Percentiles rank a stretch among this genome's conserved stretches.
Conservation (phyloP, 2,329 filamentous ascomycete species). For the Pseudocercospora eumusae region DNA sequence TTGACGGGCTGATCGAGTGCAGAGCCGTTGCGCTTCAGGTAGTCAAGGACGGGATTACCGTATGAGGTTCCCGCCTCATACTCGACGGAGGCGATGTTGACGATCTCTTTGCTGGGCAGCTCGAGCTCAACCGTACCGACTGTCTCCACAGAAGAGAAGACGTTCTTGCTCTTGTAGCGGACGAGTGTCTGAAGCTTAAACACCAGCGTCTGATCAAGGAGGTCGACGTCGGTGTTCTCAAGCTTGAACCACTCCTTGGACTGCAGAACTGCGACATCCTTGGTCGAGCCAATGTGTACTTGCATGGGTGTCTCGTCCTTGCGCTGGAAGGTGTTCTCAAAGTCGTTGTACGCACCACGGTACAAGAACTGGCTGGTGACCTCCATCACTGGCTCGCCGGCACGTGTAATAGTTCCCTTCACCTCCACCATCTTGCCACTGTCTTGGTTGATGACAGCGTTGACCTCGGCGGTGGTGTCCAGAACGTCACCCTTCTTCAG, state of each 20-base stretch:
- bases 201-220: constrained; percentile 88
- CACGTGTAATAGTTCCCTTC: constrained; percentile 90
- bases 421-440: constrained; percentile 99
- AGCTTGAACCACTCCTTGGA: constrained; percentile 98
- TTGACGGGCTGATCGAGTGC: constrained; percentile 94
- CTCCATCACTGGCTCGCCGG: constrained; percentile 88
- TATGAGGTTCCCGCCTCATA: constrained; percentile 90
- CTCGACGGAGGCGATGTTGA: constrained; percentile 95
- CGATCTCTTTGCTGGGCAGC: constrained; percentile 93
- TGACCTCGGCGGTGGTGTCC: constrained; percentile 91
- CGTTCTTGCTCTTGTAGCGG: constrained; percentile 89
- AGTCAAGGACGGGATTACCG: constrained; percentile 95
- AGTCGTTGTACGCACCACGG: constrained; percentile 88
- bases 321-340: constrained; percentile 97
- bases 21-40: constrained; percentile 85
- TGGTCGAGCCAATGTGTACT: constrained; percentile 79
- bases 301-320: constrained; percentile 96
- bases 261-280: constrained; percentile 88
- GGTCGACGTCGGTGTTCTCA: constrained; percentile 79
- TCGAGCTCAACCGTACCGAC: constrained; percentile 90
- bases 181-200: constrained; percentile 94
- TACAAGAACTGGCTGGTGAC: constrained; percentile 98
- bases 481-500: constrained; percentile 94
- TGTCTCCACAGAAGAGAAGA: constrained; percentile 90
- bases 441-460: constrained; percentile 96